Conservation (phyloP, 2,329 filamentous ascomycete species). For the Cytospora piceae region DNA sequence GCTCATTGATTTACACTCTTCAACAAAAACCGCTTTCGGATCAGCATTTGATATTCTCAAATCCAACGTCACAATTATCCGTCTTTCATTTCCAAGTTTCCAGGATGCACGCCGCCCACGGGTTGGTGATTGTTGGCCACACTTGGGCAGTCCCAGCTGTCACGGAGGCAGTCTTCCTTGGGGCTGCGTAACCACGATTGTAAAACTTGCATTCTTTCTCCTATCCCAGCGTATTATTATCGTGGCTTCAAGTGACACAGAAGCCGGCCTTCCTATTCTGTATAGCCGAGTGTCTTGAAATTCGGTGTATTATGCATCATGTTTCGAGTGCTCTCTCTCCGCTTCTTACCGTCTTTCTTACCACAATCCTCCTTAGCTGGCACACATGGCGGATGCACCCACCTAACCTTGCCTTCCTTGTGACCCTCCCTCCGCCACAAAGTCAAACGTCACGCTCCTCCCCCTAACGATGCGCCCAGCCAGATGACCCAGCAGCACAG, state of each 20-base stretch:
- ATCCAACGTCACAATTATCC: not conserved
- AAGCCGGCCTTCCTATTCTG: too few relatives aligned
- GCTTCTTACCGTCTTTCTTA: not conserved
- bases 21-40: slow-evolving; percentile 4
- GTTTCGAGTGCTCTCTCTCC: not conserved
- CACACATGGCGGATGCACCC: not conserved
- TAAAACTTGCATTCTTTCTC: too few relatives aligned
- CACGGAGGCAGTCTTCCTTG: too few relatives aligned
- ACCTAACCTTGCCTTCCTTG: slow-evolving; percentile 8
- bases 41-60: not conserved
- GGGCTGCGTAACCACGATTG: too few relatives aligned
- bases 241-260: too few relatives aligned
- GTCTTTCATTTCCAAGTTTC: not conserved
- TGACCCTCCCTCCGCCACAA: slow-evolving; percentile 8
- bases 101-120: too few relatives aligned
- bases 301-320: too few relatives aligned
- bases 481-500: not conserved
- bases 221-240: too few relatives aligned
- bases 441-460: slow-evolving; percentile 5
- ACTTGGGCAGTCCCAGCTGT: too few relatives aligned
- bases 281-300: too few relatives aligned
- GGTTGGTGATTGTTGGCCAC: too few relatives aligned
- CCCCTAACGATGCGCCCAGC: slow-evolving; percentile 8
- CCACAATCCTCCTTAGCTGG: not conserved
- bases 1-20: not conserved